These are phyloP conservation scores for Phaffomyces antillensis DNA, from an alignment of 805 yeast species.

Conservation along the genomic window DNA sequence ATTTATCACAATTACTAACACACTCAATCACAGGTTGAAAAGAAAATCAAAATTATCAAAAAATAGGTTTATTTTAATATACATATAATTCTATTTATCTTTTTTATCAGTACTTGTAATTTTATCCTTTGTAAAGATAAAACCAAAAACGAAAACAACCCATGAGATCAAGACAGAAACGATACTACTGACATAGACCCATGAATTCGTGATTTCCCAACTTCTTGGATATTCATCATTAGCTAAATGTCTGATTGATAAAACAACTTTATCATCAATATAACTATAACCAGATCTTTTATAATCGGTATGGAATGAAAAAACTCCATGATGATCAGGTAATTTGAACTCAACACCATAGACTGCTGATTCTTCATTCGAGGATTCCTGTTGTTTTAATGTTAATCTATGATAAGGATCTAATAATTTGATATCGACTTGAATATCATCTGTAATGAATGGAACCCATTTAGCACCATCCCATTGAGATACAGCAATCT, in stretches of 20 bases:
- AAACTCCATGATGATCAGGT: slow-evolving; percentile 97
- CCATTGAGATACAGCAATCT: slow-evolving; percentile 42
- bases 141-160: slow-evolving; percentile 68
- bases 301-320: slow-evolving; percentile 76
- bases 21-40: slow-evolving; percentile 4
- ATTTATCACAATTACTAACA: slow-evolving; percentile 3
- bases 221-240: slow-evolving; percentile 92
- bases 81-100: slow-evolving; percentile 12
- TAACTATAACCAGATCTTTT: slow-evolving; percentile 68
- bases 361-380: slow-evolving; percentile 30
- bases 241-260: slow-evolving; percentile 88
- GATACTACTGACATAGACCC: slow-evolving; percentile 81
- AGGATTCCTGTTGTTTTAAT: slow-evolving; percentile 37
- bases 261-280: slow-evolving; percentile 56
- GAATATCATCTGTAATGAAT: slow-evolving; percentile 54
- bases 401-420: slow-evolving; percentile 91
- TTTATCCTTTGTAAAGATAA: slow-evolving; percentile 26
- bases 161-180: slow-evolving; percentile 65
- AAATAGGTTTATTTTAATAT: not conserved
- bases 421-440: slow-evolving; percentile 80
- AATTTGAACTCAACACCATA: slow-evolving; percentile 52
- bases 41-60: slow-evolving; percentile 13
- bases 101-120: slow-evolving; percentile 13
- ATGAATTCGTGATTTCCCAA: slow-evolving; percentile 87
- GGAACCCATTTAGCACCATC: slow-evolving; percentile 63